Base-by-base conservation (phyloP, 1,284 basidiomycete genomes). In the Apiotrichum gamsii region DNA sequence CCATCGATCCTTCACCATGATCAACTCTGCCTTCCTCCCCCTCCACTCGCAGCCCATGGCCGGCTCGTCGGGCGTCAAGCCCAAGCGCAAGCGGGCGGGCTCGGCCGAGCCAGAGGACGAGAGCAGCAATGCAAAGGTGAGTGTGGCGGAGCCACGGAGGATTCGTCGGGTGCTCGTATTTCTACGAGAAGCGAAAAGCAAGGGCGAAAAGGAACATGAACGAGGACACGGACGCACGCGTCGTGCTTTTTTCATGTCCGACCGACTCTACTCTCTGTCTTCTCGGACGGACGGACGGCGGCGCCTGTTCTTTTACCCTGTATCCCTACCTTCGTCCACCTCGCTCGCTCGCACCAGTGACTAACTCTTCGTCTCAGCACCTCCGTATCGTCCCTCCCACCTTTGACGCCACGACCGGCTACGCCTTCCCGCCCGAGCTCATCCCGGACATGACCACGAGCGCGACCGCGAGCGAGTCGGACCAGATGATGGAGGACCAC, bases 1-100 rank as follows among this genome's bases (percentile, higher is more conserved):
- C 25, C 38, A 33, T 31, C 25, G 21, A n/a, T 35, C 23, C 16
- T 18, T 29, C 16, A 6, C 37, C 43, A 42, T 35, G 38, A 64
- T 61, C 60, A 56, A 58, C 5, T 40, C 39, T 16, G 53, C 54
- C 29, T 43, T 51, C 52, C n/a, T 57, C 52, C 47, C 43, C 44
- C 39, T 29, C 47, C 37, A 52, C 39, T 33, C 34, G 31, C 47
- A 53, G 45, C 40, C 54, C 34, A 43, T 57, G 34, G 49, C 58
- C 10, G 56, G 58, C 20, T 52, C 53, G 15, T 62, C 63, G 23
- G 51, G 52, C 38, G 57, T 62, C 50, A 65, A 63, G 41, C 48
- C 58, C 19, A 70, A 70, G 61, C 59, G 68, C 20, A 70, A 70
- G 56, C 47, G 56, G 14, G 33, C 20, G 11, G 42, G 39, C 31